Evolutionary conservation across 305 asterid genomes (phyloP).

Genomic region (Fraxinus sp.): DNA sequence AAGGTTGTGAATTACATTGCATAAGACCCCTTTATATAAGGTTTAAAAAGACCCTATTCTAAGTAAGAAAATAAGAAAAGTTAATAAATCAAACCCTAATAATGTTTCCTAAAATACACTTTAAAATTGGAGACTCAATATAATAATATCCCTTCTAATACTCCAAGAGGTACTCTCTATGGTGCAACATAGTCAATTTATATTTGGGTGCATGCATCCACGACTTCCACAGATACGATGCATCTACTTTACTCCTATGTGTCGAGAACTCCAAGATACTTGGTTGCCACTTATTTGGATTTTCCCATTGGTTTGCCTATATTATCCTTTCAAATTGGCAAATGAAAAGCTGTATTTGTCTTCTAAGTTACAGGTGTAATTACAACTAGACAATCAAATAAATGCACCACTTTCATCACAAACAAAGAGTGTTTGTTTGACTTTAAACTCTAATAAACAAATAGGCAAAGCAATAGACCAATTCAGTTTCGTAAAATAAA

Average conservation of each 20-base stretch:
- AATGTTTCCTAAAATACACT: too few relatives aligned
- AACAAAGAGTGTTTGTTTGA: background rate
- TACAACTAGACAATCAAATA: background rate
- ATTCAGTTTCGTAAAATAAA: background rate
- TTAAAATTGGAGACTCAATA: too few relatives aligned
- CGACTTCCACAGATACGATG: background rate
- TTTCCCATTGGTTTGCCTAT: background rate
- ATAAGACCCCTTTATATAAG: too few relatives aligned
- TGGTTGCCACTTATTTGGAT: background rate
- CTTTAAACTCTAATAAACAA: background rate
- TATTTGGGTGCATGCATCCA: constrained; percentile 6
- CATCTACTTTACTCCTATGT: background rate
- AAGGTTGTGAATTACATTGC: too few relatives aligned
- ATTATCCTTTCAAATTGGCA: constrained; percentile 5
- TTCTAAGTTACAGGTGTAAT: background rate
- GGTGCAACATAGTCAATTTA: constrained; percentile 23
- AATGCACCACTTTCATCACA: background rate
- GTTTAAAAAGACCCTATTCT: too few relatives aligned
- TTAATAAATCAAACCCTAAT: too few relatives aligned
- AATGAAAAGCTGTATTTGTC: constrained; percentile 4
- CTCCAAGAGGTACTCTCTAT: constrained; percentile 25
- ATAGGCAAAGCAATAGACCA: background rate
- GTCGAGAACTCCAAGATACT: background rate
- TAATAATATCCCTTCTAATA: too few relatives aligned
- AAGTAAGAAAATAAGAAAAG: too few relatives aligned